phyloP scores from a whole-genome alignment of 345 rosid species.

The Euclidium syriacum region DNA sequence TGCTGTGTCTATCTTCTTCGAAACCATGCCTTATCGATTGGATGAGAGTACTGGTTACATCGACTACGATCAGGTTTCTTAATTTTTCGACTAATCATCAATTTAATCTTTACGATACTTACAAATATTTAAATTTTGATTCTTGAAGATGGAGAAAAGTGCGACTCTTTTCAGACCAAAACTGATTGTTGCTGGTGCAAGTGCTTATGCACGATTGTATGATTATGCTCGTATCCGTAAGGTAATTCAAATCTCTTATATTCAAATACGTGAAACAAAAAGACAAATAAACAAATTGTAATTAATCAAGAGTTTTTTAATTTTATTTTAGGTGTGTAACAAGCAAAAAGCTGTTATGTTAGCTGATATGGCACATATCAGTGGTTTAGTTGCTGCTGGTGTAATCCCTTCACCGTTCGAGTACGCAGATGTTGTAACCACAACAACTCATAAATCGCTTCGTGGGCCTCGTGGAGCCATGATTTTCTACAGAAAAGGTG shows the following conservation, averaged over 20 bases:
- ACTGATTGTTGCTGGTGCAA: constrained; percentile 94
- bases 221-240: constrained; percentile 89
- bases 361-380: constrained; percentile 99
- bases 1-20: constrained; percentile 97
- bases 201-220: constrained; percentile 92
- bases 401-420: constrained; percentile 99
- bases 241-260: constrained; percentile 36
- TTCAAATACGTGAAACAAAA: not conserved
- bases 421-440: constrained; percentile 93
- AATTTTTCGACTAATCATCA: not conserved
- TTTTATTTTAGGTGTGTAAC: constrained; percentile 70
- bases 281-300: not conserved
- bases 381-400: constrained; percentile 94
- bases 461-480: constrained; percentile 99
- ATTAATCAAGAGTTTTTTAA: constrained; percentile 11
- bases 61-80: constrained; percentile 92
- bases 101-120: not conserved
- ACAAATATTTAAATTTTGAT: not conserved
- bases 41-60: constrained; percentile 93
- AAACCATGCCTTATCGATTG: constrained; percentile 97
- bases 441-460: constrained; percentile 98
- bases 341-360: constrained; percentile 88
- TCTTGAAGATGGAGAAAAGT: constrained; percentile 92
- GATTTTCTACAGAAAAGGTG: constrained; percentile 96
- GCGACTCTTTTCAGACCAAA: constrained; percentile 93